Evolutionary conservation across 768 basidiomycete species (phyloP).

Genomic region (Punctularia strigosozonata): DNA sequence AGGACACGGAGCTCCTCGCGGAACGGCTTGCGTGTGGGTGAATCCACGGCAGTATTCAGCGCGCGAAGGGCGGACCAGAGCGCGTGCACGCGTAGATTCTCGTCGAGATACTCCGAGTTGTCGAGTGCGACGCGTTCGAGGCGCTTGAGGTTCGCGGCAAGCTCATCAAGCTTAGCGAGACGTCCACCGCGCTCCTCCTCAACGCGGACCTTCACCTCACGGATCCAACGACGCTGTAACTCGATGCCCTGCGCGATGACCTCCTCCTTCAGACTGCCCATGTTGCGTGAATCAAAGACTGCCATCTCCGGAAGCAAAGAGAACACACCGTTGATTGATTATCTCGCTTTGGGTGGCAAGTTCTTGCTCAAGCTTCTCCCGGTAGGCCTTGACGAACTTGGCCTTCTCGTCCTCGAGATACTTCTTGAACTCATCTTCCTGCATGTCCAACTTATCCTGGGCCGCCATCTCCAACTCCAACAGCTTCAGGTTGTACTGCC

Average conservation of each 20-base stretch:
- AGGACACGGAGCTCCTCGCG: slow-evolving; percentile 81
- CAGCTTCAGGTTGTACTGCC: slow-evolving; percentile 73
- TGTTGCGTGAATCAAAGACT: not conserved
- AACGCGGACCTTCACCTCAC: slow-evolving; percentile 90
- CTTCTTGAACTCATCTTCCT: slow-evolving; percentile 78
- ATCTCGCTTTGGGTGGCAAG: slow-evolving; percentile 81
- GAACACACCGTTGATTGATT: slow-evolving; percentile 84
- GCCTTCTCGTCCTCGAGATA: slow-evolving; percentile 70
- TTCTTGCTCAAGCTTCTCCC: slow-evolving; percentile 78
- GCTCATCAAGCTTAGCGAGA: slow-evolving; percentile 87
- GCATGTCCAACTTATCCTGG: slow-evolving; percentile 73
- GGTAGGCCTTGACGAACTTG: slow-evolving; percentile 65
- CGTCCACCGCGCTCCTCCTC: slow-evolving; percentile 95
- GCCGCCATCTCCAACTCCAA: slow-evolving; percentile 78
- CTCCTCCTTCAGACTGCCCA: slow-evolving; percentile 77
- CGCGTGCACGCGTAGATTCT: slow-evolving; percentile 84
- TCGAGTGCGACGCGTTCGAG: slow-evolving; percentile 86
- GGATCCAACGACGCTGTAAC: slow-evolving; percentile 92
- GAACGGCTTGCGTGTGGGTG: slow-evolving; percentile 70
- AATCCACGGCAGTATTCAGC: slow-evolving; percentile 48
- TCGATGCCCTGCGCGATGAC: slow-evolving; percentile 96
- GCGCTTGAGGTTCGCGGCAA: slow-evolving; percentile 81
- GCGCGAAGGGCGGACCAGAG: slow-evolving; percentile 91
- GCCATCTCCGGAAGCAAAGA: not conserved
- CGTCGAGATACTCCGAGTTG: slow-evolving; percentile 83